phyloP scores from a whole-genome alignment of 805 yeast genomes.

The Candida easanensis region DNA sequence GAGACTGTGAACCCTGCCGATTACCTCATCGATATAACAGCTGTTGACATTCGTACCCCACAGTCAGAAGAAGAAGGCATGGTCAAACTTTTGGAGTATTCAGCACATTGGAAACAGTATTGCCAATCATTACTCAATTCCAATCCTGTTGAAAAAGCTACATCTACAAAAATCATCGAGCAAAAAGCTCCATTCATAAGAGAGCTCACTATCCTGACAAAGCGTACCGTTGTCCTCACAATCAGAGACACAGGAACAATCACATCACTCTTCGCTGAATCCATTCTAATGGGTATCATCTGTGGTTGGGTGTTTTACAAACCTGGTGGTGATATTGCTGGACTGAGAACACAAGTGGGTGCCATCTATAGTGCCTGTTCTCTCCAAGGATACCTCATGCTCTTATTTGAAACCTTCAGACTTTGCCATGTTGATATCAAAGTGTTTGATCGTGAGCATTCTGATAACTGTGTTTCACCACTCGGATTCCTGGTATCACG shows the following conservation, averaged over 20 bases:
- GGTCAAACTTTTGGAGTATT: constrained; percentile 31
- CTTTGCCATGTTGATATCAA: constrained; percentile 53
- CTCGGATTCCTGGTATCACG: constrained; percentile 68
- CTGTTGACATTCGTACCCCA: constrained; percentile 42
- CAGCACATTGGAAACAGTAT: constrained; percentile 33
- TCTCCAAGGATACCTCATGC: constrained; percentile 53
- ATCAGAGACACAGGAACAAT: constrained; percentile 44
- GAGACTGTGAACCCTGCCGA: constrained; percentile 51
- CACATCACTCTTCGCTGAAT: constrained; percentile 19
- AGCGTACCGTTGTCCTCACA: constrained; percentile 41
- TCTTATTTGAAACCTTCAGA: constrained; percentile 58
- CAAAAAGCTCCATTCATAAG: constrained; percentile 40
- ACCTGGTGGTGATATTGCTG: constrained; percentile 56
- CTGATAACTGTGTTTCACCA: constrained; percentile 65
- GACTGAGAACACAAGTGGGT: constrained; percentile 57
- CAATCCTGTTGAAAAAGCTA: not conserved
- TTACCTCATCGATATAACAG: constrained; percentile 45
- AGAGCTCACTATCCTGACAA: constrained; percentile 39
- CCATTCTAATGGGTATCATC: constrained; percentile 25
- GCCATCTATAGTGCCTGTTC: constrained; percentile 52
- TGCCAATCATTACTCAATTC: constrained; percentile 3
- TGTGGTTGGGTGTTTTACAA: constrained; percentile 77
- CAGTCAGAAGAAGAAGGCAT: constrained; percentile 34
- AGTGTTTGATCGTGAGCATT: constrained; percentile 66
- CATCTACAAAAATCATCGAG: constrained; percentile 1